These are phyloP conservation scores for Iris macrosiphon DNA, from an alignment of 106 monocot genomes.

Conservation along the genomic window DNA sequence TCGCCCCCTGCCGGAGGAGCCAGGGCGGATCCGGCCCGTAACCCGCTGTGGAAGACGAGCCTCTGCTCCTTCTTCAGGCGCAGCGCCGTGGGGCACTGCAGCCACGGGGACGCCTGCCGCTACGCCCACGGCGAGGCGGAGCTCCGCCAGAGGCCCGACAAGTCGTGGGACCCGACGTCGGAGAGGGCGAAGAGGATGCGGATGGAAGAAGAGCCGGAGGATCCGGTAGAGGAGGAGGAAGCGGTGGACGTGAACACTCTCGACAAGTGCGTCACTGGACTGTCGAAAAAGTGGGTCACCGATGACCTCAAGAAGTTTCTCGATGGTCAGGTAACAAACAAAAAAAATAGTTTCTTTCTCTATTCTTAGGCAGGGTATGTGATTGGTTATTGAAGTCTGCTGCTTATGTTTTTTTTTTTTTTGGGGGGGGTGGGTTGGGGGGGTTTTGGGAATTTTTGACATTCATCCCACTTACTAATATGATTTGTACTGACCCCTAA, in stretches of 20 bases:
- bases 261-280: constrained; percentile 76
- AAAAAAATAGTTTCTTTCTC: too few species aligned
- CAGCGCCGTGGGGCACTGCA: constrained; percentile 26
- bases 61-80: constrained; percentile 76
- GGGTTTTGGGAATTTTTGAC: too few species aligned
- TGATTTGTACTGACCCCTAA: too few species aligned
- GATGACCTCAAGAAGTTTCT: constrained; percentile 65
- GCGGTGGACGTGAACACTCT: too few species aligned
- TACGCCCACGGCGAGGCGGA: constrained; percentile 92
- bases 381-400: too few species aligned
- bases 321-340: constrained; percentile 28
- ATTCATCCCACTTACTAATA: too few species aligned
- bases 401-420: too few species aligned
- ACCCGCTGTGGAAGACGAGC: constrained; percentile 86
- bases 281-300: constrained; percentile 65
- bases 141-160: constrained; percentile 76
- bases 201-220: constrained; percentile 10
- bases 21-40: too few species aligned
- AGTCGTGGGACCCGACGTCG: constrained; percentile 88
- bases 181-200: constrained; percentile 58
- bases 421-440: too few species aligned
- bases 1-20: too few species aligned
- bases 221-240: too few species aligned
- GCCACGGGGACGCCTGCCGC: constrained; percentile 72
- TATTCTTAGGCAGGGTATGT: too few species aligned